Conservation (phyloP, 371 early-diverging fungal species). For the Mortierella polycephala region DNA sequence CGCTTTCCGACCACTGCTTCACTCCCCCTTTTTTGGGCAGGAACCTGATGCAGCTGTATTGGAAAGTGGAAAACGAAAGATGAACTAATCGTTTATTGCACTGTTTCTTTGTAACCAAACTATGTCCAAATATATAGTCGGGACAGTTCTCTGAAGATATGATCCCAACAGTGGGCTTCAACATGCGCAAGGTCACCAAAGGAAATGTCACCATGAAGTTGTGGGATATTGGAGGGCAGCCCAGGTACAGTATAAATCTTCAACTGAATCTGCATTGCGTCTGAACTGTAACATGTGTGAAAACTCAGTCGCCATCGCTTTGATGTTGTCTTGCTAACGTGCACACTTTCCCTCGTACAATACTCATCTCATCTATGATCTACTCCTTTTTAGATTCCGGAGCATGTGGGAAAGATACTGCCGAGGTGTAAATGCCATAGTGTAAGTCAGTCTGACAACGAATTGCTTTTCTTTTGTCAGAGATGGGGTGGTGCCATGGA, state of each 20-base stretch:
- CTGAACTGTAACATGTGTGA: constrained; percentile 45
- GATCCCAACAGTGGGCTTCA: constrained; percentile 98
- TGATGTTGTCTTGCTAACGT: no score
- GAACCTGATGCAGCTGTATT: no score
- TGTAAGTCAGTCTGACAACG: constrained; percentile 67
- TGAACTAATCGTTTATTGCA: no score
- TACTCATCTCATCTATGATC: no score
- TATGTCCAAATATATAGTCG: constrained; percentile 62
- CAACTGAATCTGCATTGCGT: no score
- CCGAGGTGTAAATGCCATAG: constrained; percentile 97
- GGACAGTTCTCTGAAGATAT: constrained; percentile 96
- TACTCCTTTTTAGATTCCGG: not conserved
- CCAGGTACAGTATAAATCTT: constrained; percentile 72
- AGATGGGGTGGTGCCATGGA: no score
- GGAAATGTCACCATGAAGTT: constrained; percentile 97
- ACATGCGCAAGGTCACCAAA: constrained; percentile 96
- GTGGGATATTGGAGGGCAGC: constrained; percentile 99
- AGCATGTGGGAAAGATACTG: constrained; percentile 99
- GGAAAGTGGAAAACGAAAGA: no score
- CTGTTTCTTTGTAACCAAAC: no score
- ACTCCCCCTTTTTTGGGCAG: no score
- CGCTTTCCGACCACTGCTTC: no score
- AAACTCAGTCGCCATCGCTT: constrained; percentile 12
- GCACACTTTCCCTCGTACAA: no score
- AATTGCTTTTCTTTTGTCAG: not conserved